Conservation (phyloP, 306 rosid species). For the Geum urbanum region DNA sequence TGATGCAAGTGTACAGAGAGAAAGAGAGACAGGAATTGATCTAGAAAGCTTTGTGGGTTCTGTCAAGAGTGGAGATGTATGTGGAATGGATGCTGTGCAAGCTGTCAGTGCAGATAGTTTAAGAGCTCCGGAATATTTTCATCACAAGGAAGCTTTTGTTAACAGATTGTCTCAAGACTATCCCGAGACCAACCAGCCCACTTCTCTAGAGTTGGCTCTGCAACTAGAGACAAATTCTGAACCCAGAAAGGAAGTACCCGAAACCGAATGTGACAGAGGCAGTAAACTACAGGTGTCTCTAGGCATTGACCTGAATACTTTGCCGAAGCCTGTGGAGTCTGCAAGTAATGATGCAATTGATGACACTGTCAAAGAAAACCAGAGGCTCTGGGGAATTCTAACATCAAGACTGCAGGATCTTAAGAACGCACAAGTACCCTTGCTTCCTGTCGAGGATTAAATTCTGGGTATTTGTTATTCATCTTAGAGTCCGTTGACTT, state of each 20-base stretch:
- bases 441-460: not conserved
- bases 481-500: not conserved
- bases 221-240: not conserved
- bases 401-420: not conserved
- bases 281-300: constrained; percentile 16
- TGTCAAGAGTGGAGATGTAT: constrained; percentile 14
- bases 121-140: not conserved
- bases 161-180: not conserved
- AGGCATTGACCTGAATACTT: not conserved
- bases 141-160: not conserved
- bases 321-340: not conserved
- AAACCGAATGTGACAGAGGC: constrained; percentile 7
- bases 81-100: constrained; percentile 23
- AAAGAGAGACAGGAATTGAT: constrained; percentile 11
- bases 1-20: constrained; percentile 6
- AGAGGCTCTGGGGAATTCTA: constrained; percentile 4
- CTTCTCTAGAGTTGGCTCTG: not conserved
- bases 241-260: not conserved
- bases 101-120: constrained; percentile 19
- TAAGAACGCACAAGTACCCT: constrained; percentile 5
- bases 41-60: constrained; percentile 8
- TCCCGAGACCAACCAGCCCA: not conserved
- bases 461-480: not conserved
- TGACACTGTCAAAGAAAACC: not conserved
- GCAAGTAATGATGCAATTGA: not conserved